Conservation (phyloP, 2,329 filamentous ascomycete genomes). For the Emydomyces testavorans region DNA sequence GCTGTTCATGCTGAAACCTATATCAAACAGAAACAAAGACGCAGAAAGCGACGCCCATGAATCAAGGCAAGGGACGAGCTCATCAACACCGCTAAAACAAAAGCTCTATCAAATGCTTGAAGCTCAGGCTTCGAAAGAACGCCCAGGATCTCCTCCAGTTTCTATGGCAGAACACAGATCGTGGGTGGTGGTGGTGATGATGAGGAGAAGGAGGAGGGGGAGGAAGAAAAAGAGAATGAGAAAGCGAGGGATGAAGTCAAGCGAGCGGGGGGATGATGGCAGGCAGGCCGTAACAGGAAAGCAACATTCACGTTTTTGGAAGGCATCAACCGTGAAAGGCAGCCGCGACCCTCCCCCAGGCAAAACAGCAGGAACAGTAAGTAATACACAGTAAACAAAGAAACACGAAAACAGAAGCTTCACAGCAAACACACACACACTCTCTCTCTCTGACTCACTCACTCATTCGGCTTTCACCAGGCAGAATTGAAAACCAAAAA, state of each 20-base stretch:
- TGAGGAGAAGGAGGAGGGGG: not conserved
- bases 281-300: not conserved
- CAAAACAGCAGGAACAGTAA: not conserved
- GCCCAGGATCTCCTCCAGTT: not conserved
- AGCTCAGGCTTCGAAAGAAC: not conserved
- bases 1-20: constrained; percentile 5
- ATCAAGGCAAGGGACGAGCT: not conserved
- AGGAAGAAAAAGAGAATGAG: not conserved
- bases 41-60: not conserved
- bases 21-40: not conserved
- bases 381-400: not conserved
- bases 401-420: not conserved
- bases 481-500: not conserved
- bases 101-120: not conserved
- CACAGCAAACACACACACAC: not conserved
- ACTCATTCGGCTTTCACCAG: not conserved
- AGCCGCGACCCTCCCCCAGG: too few relatives aligned
- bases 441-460: too few relatives aligned
- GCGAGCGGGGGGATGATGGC: not conserved
- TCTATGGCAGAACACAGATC: not conserved
- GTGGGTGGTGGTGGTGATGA: too few relatives aligned
- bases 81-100: not conserved
- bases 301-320: not conserved
- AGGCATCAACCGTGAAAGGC: not conserved
- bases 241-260: not conserved